Conservation (phyloP, 805 yeast genomes). For the Starmerella floris region DNA sequence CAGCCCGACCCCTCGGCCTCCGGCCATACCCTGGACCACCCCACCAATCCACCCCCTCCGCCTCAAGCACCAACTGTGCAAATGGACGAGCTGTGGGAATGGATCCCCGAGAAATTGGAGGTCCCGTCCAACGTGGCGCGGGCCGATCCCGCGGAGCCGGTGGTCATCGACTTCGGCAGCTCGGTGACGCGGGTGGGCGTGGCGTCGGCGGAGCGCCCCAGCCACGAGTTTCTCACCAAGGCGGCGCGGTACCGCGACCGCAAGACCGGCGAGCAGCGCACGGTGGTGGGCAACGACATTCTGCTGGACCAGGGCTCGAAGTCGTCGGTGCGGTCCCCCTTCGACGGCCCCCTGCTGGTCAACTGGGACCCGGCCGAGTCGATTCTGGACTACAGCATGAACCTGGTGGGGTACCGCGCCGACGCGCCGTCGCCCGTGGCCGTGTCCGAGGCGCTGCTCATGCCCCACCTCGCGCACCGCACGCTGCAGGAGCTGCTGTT, state of each 20-base stretch:
- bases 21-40: too few species aligned
- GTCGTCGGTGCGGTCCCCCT: slow-evolving; percentile 62
- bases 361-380: slow-evolving; percentile 88
- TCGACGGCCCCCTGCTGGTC: slow-evolving; percentile 71
- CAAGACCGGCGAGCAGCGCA: slow-evolving; percentile 39
- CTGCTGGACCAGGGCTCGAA: slow-evolving; percentile 56
- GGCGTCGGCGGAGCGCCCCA: slow-evolving; percentile 30
- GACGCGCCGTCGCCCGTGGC: slow-evolving; percentile 48
- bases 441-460: slow-evolving; percentile 63
- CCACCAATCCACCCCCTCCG: too few species aligned
- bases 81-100: slow-evolving; percentile 14
- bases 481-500: slow-evolving; percentile 71
- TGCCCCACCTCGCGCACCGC: slow-evolving; percentile 55
- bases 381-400: slow-evolving; percentile 70
- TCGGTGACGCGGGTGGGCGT: slow-evolving; percentile 33
- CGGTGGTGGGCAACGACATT: slow-evolving; percentile 74
- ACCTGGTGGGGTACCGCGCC: slow-evolving; percentile 52
- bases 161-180: slow-evolving; percentile 80
- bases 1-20: too few species aligned
- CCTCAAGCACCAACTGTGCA: too few species aligned
- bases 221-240: slow-evolving; percentile 52
- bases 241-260: slow-evolving; percentile 71
- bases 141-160: slow-evolving; percentile 35
- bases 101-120: slow-evolving; percentile 17
- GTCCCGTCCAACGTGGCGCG: slow-evolving; percentile 7